Evolutionary conservation across 306 rosid genomes (phyloP).

Genomic region (Albizia julibrissin): DNA sequence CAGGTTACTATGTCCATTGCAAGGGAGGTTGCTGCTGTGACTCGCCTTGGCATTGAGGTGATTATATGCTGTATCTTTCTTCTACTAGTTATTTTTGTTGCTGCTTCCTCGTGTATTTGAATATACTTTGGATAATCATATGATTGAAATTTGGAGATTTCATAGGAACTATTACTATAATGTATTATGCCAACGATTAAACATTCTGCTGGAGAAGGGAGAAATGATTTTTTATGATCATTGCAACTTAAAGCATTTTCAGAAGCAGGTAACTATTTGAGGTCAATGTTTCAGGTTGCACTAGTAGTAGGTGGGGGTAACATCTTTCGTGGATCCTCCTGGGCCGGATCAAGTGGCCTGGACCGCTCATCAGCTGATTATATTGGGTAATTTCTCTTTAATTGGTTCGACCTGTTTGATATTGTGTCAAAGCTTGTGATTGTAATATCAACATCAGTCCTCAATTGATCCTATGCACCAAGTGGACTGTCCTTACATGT

Average conservation of each 20-base stretch:
- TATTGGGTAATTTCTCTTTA: slow-evolving; percentile 70
- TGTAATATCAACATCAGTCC: neutral
- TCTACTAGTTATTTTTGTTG: neutral
- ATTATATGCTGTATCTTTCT: slow-evolving; percentile 10
- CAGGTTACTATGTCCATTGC: slow-evolving; percentile 94
- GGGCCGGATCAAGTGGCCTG: slow-evolving; percentile 91
- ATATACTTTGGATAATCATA: neutral
- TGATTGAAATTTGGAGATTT: neutral
- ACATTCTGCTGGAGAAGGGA: neutral
- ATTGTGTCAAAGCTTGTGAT: slow-evolving; percentile 26
- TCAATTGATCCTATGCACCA: neutral
- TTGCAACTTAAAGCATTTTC: slow-evolving; percentile 27
- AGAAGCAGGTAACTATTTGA: slow-evolving; percentile 27
- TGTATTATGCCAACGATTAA: neutral
- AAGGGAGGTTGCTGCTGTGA: slow-evolving; percentile 92
- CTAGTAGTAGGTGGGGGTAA: slow-evolving; percentile 97
- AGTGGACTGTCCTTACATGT: neutral
- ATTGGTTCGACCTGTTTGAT: slow-evolving; percentile 5
- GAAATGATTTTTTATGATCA: neutral
- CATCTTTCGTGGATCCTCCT: slow-evolving; percentile 90
- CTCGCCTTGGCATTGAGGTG: slow-evolving; percentile 98
- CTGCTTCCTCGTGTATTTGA: neutral
- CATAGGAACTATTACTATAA: neutral
- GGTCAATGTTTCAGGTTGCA: slow-evolving; percentile 77
- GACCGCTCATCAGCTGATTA: slow-evolving; percentile 98